Evolutionary conservation across 805 yeast genomes (phyloP), one percentile per base, ranked within the genome.

Genomic region (Pichia thaimueangensis): DNA sequence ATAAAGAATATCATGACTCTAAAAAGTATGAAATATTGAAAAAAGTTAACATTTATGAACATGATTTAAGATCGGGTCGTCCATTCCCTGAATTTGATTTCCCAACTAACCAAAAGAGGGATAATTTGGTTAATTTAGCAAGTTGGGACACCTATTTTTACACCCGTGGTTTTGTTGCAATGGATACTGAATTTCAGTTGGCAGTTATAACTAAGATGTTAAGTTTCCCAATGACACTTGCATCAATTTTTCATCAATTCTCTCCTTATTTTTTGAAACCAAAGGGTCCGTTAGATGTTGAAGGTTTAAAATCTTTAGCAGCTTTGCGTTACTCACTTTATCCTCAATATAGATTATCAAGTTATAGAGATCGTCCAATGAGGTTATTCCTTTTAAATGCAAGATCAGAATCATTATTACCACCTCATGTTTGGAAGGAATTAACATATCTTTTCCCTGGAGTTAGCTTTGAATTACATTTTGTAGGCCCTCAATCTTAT

Each of bases 401-500:
- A 5, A 78, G 94, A 51, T 86, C 94, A 53, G 98, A 93, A 66
- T 80, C 96, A 12, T 86, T 87, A 71, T 70, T 93, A 43, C 98
- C 98, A 4, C 85, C 86, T 23, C 94, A 85, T 59, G 91, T 89
- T 35, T 93, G 98, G 98, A 84, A 86, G 62, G 97, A 93, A 65
- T 68, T 93, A 50, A 81, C 86, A 23, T 86, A 77, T 59, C 66
- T 93, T 44, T 84, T 88, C 67, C 97, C 97, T 13, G 78, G 79
- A 41, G 77, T 81, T 45, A 76, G 78, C 46, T 79, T 93, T 55
- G 96, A 93, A 63, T 66, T 93, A 35, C 95, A 88, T 59, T 87
- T 93, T 63, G 78, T 93, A 50, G 98, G 98, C 0, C 97, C 97
- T 9, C 97, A 93, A 67, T 78, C 86, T 34, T 76, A 78, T 57